Conservation (phyloP, 179 eudicot genomes). For the Silene noctiflora region DNA sequence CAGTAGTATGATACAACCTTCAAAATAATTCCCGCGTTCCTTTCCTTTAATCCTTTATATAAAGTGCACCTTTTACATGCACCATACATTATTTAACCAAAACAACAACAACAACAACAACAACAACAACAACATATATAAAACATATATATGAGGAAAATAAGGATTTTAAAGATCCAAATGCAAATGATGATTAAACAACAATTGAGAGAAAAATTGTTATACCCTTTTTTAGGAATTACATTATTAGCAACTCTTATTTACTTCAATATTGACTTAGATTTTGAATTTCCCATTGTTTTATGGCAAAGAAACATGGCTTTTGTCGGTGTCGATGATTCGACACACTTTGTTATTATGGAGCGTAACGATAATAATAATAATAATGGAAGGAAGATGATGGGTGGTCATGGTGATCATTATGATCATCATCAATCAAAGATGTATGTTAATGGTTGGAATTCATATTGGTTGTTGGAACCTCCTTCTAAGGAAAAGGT, state of each 20-base stretch:
- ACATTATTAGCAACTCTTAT: constrained; percentile 24
- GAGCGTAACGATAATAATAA: not conserved
- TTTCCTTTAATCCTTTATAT: no score
- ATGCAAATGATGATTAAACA: constrained; percentile 6
- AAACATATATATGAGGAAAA: not conserved
- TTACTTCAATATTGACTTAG: constrained; percentile 34
- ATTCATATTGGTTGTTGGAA: constrained; percentile 52
- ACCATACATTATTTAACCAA: not conserved
- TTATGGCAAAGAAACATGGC: constrained; percentile 41
- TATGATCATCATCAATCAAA: not conserved
- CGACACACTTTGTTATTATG: constrained; percentile 36
- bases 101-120: not conserved
- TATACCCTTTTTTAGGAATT: constrained; percentile 40
- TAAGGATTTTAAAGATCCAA: not conserved
- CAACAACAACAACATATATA: not conserved
- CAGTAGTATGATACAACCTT: not conserved
- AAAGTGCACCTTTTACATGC: not conserved
- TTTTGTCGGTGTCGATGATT: constrained; percentile 42
- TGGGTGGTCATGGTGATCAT: not conserved
- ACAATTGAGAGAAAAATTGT: constrained; percentile 30
- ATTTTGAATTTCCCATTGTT: constrained; percentile 27
- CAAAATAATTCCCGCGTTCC: not conserved
- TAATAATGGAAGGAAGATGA: not conserved
- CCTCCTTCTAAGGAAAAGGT: constrained; percentile 33
- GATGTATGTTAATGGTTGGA: constrained; percentile 53